A percentile compares a stretch with the other conserved stretches of the same genome.
Evolutionary conservation across 495 filamentous ascomycete species (phyloP).

Genomic region (Polyplosphaeria fusca): DNA sequence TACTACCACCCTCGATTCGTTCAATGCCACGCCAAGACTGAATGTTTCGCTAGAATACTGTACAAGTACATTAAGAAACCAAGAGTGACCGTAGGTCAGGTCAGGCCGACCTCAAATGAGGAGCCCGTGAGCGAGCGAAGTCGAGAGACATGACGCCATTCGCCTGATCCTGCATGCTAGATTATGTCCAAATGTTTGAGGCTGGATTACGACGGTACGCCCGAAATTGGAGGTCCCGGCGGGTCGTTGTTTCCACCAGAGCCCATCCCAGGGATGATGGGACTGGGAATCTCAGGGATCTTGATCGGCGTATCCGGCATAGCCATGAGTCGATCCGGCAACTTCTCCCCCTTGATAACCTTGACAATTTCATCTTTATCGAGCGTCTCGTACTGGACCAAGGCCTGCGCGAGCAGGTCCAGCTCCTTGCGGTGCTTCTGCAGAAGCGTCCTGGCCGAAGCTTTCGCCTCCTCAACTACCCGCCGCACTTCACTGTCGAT

Average conservation of each 20-base stretch:
- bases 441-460: slow-evolving; percentile 70
- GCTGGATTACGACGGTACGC: not conserved
- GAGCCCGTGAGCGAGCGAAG: slow-evolving; percentile 1
- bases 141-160: slow-evolving; percentile 18
- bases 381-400: slow-evolving; percentile 92
- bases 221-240: slow-evolving; percentile 1
- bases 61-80: not conserved
- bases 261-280: not conserved
- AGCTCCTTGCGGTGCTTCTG: slow-evolving; percentile 71
- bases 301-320: slow-evolving; percentile 51
- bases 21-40: no score
- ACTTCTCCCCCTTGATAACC: slow-evolving; percentile 78
- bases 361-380: slow-evolving; percentile 84
- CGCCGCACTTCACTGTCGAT: slow-evolving; percentile 85
- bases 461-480: slow-evolving; percentile 75
- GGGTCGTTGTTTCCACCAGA: not conserved
- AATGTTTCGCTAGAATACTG: no score
- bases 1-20: no score
- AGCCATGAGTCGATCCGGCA: slow-evolving; percentile 56
- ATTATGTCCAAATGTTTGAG: not conserved
- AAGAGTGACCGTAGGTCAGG: not conserved
- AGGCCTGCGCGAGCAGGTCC: slow-evolving; percentile 77
- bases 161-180: slow-evolving; percentile 10
- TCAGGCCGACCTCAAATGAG: not conserved
- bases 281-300: slow-evolving; percentile 46